Base-by-base conservation (phyloP, 495 filamentous ascomycete species). In the Aspergillus ellipticus region DNA sequence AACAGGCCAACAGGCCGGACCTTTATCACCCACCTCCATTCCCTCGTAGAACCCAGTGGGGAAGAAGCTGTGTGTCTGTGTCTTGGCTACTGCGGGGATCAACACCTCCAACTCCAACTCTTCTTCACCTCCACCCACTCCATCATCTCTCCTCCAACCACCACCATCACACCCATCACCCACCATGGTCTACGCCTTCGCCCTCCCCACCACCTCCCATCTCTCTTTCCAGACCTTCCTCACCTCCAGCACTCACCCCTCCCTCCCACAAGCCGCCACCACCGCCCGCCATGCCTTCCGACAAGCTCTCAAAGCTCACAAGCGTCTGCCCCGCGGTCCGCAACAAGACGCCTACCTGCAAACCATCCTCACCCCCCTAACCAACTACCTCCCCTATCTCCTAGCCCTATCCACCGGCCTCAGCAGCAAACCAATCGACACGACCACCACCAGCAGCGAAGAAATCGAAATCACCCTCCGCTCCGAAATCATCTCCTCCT, bases 131-230 rank as follows among this genome's bases (percentile, higher is more conserved):
- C 46, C 19, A 2, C 29, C 35, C 42, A 54, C 53, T 41, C 42
- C 46, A 28, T 21, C 42, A 29, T 55, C 37, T 31, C 17, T 60
- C 65, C 49, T 56, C 58, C 51, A 37, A 28, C 28, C 42, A 29
- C 49, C 37, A 29, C 17, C 59, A 63, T 16, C 13, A 62, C 68
- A 46, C 52, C 58, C 53, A 57, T 29, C 33, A 54, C 51, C n/a
- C 68, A 81, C 55, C 29, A 96, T 96, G 92, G 90, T 93, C 42
- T 96, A 86, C 68, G 85, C 86, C 17, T 95, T 92, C 63, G 75
- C 79, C 29, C 82, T 96, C 35, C 89, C 92, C 3, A 96, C 91
- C 19, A 96, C 92, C 20, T 94, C 89, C 2, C 78, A 84, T 42
- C 83, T 92, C 61, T 86, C 86, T 35, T 93, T 96, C 66, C 84